These are phyloP conservation scores for Calophaca sinica DNA, from an alignment of 306 rosid genomes.

Conservation along the genomic window DNA sequence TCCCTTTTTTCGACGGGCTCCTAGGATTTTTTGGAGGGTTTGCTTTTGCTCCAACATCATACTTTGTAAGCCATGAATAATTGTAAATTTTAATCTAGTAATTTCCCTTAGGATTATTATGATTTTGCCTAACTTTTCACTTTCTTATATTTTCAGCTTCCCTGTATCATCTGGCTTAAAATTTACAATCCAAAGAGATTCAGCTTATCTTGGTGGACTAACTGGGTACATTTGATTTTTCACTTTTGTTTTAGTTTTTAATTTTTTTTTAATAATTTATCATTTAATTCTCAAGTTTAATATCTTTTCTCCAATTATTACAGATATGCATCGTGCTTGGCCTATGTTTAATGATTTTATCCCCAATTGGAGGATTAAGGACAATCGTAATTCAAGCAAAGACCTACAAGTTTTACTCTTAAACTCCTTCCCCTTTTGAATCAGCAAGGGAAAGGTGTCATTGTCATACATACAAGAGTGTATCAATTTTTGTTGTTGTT, in stretches of 20 bases:
- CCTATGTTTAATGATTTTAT: slow-evolving; percentile 60
- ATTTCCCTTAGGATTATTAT: not conserved
- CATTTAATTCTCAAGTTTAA: not conserved
- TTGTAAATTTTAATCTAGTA: not conserved
- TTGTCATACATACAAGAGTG: not conserved
- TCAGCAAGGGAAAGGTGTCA: not conserved
- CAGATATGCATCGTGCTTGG: slow-evolving; percentile 82
- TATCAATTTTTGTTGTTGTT: not conserved
- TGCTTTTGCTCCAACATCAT: slow-evolving; percentile 90
- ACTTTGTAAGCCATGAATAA: slow-evolving; percentile 61
- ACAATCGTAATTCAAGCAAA: slow-evolving; percentile 66
- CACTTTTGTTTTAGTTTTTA: no score
- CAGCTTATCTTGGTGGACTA: slow-evolving; percentile 76
- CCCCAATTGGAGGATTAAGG: slow-evolving; percentile 89
- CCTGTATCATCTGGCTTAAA: slow-evolving; percentile 82
- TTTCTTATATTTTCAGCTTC: slow-evolving; percentile 63
- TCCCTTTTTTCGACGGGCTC: slow-evolving; percentile 82
- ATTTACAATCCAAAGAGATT: slow-evolving; percentile 75
- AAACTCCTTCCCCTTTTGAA: slow-evolving; percentile 19
- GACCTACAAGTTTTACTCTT: slow-evolving; percentile 67
- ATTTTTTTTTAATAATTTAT: no score
- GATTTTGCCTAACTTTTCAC: not conserved
- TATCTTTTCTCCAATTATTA: slow-evolving; percentile 38
- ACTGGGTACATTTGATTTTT: slow-evolving; percentile 63
- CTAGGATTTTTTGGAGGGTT: slow-evolving; percentile 87